Evolutionary conservation across 2,329 filamentous ascomycete species (phyloP), one percentile per base, ranked within the genome.

Genomic region (Talaromyces sp.): DNA sequence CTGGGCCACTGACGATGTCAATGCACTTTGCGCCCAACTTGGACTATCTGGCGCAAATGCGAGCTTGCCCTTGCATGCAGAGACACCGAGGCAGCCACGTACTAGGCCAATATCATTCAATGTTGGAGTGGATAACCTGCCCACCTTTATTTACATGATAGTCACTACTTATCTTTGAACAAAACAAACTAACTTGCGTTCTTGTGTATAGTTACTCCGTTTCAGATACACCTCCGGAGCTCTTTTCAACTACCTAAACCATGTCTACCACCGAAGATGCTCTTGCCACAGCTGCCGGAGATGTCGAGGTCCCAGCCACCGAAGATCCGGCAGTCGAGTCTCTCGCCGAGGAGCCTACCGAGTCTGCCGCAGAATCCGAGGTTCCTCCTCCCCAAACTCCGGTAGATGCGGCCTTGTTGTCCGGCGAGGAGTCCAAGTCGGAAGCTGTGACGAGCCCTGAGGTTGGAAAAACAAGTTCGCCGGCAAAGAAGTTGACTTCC

Each of bases 361-460:
- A 66, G 50, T 66, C 72, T 28, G 67, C 68, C 16, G 69, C 74
- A 28, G 65, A 68, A 9, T 63, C 67, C 18, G 74, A 76, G 28
- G 68, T 69, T 57, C 68, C 67, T 25, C 70, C 72, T 28, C 75
- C 71, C 39, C 73, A 71, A 40, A 77, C 73, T 44, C 75, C 72
- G 2, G 69, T 75, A 59, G 73, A 73, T 42, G 72, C 71, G 14
- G 70, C 67, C 31, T 57, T 72, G 25, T 64, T 75, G 31, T 76
- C 74, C 6, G 74, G 72, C 18, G 74, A 76, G 40, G 74, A 73
- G 18, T 64, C 71, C 21, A 64, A 61, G 46, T 64, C 64, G 11
- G 62, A 64, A 42, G 60, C 65, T 57, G 73, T 72, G 50, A 68
- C 73, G 5, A 77, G 75, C 62, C 74, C 76, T 3, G 75, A 77